These are phyloP conservation scores for Boletus albobrunnescens DNA, from an alignment of 1,284 basidiomycete genomes.

Conservation along the genomic window DNA sequence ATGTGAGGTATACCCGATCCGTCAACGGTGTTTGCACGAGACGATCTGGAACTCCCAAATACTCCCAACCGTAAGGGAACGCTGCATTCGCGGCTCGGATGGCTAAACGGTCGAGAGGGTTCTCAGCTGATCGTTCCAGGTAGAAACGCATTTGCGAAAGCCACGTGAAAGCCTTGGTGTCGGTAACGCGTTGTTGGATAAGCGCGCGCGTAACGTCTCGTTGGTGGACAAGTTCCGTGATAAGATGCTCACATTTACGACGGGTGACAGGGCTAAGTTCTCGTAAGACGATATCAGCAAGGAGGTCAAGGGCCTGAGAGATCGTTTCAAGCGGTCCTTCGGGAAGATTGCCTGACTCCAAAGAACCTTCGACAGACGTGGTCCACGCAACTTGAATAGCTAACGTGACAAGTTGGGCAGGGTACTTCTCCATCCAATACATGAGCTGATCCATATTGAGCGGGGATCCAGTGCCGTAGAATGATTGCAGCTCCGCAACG, in stretches of 20 bases:
- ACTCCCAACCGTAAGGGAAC: slow-evolving; percentile 99
- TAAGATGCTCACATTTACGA: slow-evolving; percentile 97
- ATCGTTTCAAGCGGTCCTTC: slow-evolving; percentile 74
- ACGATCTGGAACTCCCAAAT: slow-evolving; percentile 93
- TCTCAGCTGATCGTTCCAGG: slow-evolving; percentile 65
- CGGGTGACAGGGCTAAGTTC: slow-evolving; percentile 87
- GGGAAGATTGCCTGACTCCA: slow-evolving; percentile 56
- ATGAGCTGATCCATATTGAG: slow-evolving; percentile 69
- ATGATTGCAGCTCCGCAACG: slow-evolving; percentile 72
- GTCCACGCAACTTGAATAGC: slow-evolving; percentile 97
- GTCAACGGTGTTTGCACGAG: slow-evolving; percentile 98
- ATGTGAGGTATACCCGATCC: slow-evolving; percentile 93
- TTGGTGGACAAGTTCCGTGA: slow-evolving; percentile 98
- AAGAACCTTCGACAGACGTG: slow-evolving; percentile 70
- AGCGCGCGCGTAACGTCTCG: slow-evolving; percentile 89
- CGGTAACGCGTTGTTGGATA: slow-evolving; percentile 61
- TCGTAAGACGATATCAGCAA: slow-evolving; percentile 92
- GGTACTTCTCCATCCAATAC: slow-evolving; percentile 88
- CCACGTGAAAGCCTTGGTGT: slow-evolving; percentile 84
- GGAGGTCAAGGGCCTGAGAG: slow-evolving; percentile 81
- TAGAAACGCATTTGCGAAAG: slow-evolving; percentile 99
- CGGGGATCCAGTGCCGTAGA: slow-evolving; percentile 68
- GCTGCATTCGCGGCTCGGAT: slow-evolving; percentile 88
- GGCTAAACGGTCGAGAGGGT: slow-evolving; percentile 75
- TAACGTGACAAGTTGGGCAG: slow-evolving; percentile 93